Conservation (phyloP, 139 green algal species). For the Edaphochlamys debaryana region DNA sequence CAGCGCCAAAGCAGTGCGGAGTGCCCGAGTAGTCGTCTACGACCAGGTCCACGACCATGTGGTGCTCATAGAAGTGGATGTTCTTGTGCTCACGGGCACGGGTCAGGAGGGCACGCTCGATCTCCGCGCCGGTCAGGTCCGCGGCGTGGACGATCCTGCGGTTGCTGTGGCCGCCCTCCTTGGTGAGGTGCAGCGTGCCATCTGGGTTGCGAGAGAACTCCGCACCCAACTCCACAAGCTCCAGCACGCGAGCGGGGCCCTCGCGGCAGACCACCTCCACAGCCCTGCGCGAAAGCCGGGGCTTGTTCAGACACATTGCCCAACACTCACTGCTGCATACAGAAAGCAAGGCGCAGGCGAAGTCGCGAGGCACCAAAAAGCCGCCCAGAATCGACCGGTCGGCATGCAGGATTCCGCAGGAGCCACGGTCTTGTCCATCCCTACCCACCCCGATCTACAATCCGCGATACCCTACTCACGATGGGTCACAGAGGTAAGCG, state of each 20-base stretch:
- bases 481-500: conserved; percentile 80
- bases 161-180: conserved; percentile 94
- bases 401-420: too few species aligned
- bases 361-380: not conserved
- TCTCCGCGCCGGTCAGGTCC: conserved; percentile 93
- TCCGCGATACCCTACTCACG: too few species aligned
- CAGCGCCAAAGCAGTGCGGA: conserved; percentile 84
- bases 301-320: too few species aligned
- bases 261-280: conserved; percentile 94
- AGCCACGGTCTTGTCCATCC: not conserved
- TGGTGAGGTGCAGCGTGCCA: conserved; percentile 92
- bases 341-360: not conserved
- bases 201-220: conserved; percentile 85
- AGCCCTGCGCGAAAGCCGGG: conserved; percentile 77
- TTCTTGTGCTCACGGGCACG: conserved; percentile 70
- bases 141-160: conserved; percentile 96
- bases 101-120: conserved; percentile 91
- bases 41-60: conserved; percentile 74
- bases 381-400: too few species aligned
- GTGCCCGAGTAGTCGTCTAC: conserved; percentile 57
- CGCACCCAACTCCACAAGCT: conserved; percentile 90
- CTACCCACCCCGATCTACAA: too few species aligned
- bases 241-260: conserved; percentile 87
- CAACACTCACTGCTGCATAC: too few species aligned
- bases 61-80: conserved; percentile 75